Evolutionary conservation across 148 eudicot genomes (phyloP).

Genomic region (Fagopyrum esculentum): DNA sequence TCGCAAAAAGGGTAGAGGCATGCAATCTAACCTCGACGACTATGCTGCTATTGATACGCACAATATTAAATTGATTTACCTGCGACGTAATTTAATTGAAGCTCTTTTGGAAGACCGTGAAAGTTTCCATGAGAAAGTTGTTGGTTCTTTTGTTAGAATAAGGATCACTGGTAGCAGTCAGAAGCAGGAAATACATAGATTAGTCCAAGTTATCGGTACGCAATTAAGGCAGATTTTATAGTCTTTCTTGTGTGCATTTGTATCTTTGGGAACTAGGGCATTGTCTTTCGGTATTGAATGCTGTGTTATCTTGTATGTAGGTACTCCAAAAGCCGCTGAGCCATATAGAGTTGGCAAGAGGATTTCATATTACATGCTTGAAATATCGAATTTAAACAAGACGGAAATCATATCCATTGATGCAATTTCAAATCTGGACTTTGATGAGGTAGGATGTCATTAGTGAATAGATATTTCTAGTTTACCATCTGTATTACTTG

Average conservation of each 20-base stretch:
- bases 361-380: conserved; percentile 64
- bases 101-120: conserved; percentile 73
- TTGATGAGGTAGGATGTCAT: conserved; percentile 59
- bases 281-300: conserved; percentile 2
- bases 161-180: conserved; percentile 78
- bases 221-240: background rate
- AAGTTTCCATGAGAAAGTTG: conserved; percentile 60
- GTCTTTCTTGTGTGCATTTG: conserved; percentile 9
- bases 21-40: conserved; percentile 78
- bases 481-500: background rate
- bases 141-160: conserved; percentile 91
- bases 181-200: conserved; percentile 94
- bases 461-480: background rate
- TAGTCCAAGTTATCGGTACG: conserved; percentile 92
- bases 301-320: conserved; percentile 35
- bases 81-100: conserved; percentile 83
- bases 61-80: conserved; percentile 75
- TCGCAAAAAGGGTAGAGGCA: conserved; percentile 61
- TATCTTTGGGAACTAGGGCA: background rate
- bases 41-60: conserved; percentile 97
- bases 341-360: conserved; percentile 87
- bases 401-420: conserved; percentile 77
- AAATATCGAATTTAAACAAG: conserved; percentile 87
- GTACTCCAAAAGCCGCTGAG: conserved; percentile 67
- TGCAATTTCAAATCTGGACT: conserved; percentile 90